phyloP scores from a whole-genome alignment of 345 rosid genomes.

The Clarkia xantiana region DNA sequence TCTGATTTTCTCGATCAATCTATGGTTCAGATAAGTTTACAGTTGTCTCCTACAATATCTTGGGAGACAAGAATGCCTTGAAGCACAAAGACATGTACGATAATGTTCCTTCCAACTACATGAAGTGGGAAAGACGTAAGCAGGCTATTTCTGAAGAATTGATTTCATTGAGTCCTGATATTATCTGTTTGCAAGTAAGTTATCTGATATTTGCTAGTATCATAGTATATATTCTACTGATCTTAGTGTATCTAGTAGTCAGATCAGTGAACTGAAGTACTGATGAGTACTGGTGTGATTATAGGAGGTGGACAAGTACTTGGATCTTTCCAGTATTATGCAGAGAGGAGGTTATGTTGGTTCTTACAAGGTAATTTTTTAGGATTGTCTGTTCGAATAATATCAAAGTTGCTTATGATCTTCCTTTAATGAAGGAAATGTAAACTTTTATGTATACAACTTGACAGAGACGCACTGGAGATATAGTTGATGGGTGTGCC shows the following conservation, averaged over 20 bases:
- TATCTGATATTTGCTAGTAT: neutral
- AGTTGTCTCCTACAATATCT: conserved; percentile 58
- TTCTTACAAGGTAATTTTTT: conserved; percentile 45
- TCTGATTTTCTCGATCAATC: neutral
- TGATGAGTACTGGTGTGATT: conserved; percentile 7
- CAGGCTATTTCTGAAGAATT: conserved; percentile 49
- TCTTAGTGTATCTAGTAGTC: conserved; percentile 2
- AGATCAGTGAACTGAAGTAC: neutral
- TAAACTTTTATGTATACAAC: neutral
- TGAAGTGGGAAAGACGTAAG: conserved; percentile 62
- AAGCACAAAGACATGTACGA: conserved; percentile 49
- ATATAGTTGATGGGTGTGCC: conserved; percentile 68
- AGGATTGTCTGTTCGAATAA: neutral
- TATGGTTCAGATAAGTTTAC: conserved; percentile 37
- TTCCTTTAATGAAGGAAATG: neutral
- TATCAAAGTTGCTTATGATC: too few species aligned
- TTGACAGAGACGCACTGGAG: conserved; percentile 76
- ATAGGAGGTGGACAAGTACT: conserved; percentile 75
- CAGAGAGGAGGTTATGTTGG: conserved; percentile 60
- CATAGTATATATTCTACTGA: neutral
- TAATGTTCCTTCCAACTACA: conserved; percentile 34
- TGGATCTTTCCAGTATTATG: conserved; percentile 35
- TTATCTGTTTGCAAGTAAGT: conserved; percentile 61
- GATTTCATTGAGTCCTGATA: conserved; percentile 42
- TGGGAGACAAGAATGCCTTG: conserved; percentile 55